Evolutionary conservation across 2,329 filamentous ascomycete species (phyloP).

Genomic region (Geosmithia morbida): DNA sequence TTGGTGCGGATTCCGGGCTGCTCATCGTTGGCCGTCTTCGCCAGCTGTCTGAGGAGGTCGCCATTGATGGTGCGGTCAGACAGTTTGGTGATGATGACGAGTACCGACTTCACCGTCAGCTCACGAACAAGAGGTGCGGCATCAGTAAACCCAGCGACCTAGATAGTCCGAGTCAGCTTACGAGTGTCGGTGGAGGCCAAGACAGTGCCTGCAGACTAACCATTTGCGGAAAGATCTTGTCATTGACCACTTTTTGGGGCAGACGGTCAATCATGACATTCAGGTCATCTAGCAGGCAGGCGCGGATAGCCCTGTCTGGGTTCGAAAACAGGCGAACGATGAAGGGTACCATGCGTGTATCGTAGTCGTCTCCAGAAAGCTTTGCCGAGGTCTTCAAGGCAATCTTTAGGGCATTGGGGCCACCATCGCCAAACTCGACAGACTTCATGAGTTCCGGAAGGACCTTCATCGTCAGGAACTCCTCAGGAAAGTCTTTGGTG

Average conservation of each 20-base stretch:
- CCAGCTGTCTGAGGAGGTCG: constrained; percentile 77
- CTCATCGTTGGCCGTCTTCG: constrained; percentile 94
- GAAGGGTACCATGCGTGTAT: constrained; percentile 68
- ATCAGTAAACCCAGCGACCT: constrained; percentile 92
- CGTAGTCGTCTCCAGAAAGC: constrained; percentile 80
- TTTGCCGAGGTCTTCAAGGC: constrained; percentile 87
- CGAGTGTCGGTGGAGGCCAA: constrained; percentile 10
- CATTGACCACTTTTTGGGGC: constrained; percentile 77
- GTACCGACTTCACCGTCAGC: constrained; percentile 87
- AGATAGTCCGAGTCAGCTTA: not conserved
- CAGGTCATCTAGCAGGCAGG: constrained; percentile 79
- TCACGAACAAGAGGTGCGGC: constrained; percentile 82
- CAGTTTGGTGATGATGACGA: constrained; percentile 75
- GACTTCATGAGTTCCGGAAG: constrained; percentile 93
- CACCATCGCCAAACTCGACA: constrained; percentile 94
- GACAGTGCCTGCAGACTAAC: constrained; percentile 26
- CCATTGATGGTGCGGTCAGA: constrained; percentile 90
- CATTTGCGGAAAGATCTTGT: constrained; percentile 93
- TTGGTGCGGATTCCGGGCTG: constrained; percentile 96
- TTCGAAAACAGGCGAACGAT: constrained; percentile 79
- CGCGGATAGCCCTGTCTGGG: constrained; percentile 81
- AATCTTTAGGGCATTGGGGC: constrained; percentile 75
- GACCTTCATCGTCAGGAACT: constrained; percentile 96
- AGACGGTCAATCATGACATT: constrained; percentile 85
- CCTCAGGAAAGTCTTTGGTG: constrained; percentile 88